Evolutionary conservation across 768 basidiomycete genomes (phyloP), one percentile per base, ranked within the genome.

Genomic region (Pleurotus cornucopiae): DNA sequence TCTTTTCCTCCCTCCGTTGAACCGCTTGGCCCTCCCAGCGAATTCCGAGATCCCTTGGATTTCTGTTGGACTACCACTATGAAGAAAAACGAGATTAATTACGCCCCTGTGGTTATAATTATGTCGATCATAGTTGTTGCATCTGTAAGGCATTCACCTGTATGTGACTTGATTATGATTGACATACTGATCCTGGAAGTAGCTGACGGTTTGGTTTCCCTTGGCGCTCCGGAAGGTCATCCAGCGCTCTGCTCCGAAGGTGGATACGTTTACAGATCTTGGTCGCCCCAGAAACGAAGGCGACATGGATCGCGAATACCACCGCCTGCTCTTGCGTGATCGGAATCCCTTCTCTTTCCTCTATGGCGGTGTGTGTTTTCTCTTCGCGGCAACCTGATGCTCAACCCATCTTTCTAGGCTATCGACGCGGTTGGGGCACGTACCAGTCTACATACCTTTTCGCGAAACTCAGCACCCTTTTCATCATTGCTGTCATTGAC

Each of bases 11-110:
- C 85, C 1, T 58, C 64, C 1, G 61, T 84, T 0, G 64, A 76
- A 1, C 78, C 82, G 2, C 67, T 88, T 13, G 87, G 87, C 0
- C 80, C 85, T 9, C 18, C 79, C 0, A 73, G 72, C 53, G 75
- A 82, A 61, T 88, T 72, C 65, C 80, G 82, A 41, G 79, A 81
- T 58, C 78, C 87, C 2, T 62, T 86, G 49, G 85, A 89, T 66
- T 89, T 89, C 60, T 91, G 88, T 67, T 91, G 81, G 73, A 89
- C 86, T 3, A 91, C 89, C 0, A 90, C 88, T 0, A 87, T 90
- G 86, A 77, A 79, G 54, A 74, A 76, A 39, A 82, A 86, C 58
- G 75, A 85, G 64, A 70, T 89, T 57, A 91, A 91, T 64, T 85
- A 77, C 60, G 88, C 88, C 0, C 85, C 84, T 21, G 61, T 81